Evolutionary conservation across 1,284 basidiomycete genomes (phyloP), one percentile per base, ranked within the genome.

Genomic region (Trametes sp.): DNA sequence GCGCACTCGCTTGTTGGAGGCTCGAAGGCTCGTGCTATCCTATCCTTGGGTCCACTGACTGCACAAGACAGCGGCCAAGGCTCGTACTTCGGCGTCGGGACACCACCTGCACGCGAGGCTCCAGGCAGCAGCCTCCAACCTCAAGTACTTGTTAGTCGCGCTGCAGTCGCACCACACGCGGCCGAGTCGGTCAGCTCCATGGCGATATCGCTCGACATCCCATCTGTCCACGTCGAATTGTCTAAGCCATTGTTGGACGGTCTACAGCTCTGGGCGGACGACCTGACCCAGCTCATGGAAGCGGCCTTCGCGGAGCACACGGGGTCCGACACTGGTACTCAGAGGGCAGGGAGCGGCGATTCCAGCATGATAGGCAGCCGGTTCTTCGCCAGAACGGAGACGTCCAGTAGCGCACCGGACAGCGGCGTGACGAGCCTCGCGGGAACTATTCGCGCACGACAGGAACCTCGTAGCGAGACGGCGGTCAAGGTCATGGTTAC

Each of bases 191-290:
- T 70, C 33, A 69, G 77, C 1, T 75, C 82, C 13, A 73, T 87
- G 5, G 76, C 78, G 29, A 75, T 91, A 8, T 77, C 79, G 26
- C 64, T 89, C 8, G 80, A 86, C 45, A 75, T 95, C 26, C 93
- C 94, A 13, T 88, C 87, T 1, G 76, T 92, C 6, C 82, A 88
- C 68, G 76, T 87, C 23, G 78, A 85, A 54, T 70, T 95, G 54
- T 82, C 85, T 4, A 95, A 95, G 72, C 71, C 77, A 7, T 67
- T 80, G 2, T 75, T 95, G 9, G 93, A 96, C 72, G 86, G 86
- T 13, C 74, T 98, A 19, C 94, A 96, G 73, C 89, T 90, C 69
- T 93, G 92, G 82, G 89, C 88, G 9, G 96, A 98, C 72, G 95
- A 96, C 72, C 75, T 90, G 24, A 81, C 87, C 6, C 93, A 93